Evolutionary conservation across 2,329 filamentous ascomycete genomes (phyloP).

Genomic region (Parastagonospora avenae): DNA sequence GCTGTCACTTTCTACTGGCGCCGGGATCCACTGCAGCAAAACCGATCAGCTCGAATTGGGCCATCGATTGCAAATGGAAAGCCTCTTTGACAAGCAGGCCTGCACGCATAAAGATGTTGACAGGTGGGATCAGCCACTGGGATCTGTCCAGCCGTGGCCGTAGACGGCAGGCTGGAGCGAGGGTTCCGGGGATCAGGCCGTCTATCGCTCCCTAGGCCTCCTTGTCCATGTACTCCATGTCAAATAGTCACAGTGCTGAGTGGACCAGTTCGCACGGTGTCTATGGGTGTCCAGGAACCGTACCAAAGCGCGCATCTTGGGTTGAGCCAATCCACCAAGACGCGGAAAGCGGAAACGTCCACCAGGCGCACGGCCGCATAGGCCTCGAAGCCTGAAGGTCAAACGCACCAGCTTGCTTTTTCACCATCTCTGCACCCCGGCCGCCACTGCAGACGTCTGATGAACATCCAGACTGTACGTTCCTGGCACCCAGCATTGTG

Average conservation of each 20-base stretch:
- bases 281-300: constrained; percentile 19
- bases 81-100: constrained; percentile 15
- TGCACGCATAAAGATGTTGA: constrained; percentile 25
- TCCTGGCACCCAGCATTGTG: constrained; percentile 36
- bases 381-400: constrained; percentile 12
- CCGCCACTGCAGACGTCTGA: constrained; percentile 34
- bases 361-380: constrained; percentile 33
- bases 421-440: constrained; percentile 33
- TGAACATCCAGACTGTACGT: constrained; percentile 34
- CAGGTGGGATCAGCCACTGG: constrained; percentile 40
- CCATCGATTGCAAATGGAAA: constrained; percentile 15
- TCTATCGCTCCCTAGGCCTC: constrained; percentile 20
- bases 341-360: constrained; percentile 43
- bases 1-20: constrained; percentile 20
- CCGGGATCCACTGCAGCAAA: constrained; percentile 35
- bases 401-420: constrained; percentile 35
- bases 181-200: constrained; percentile 11
- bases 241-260: constrained; percentile 12
- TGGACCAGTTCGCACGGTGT: constrained; percentile 25
- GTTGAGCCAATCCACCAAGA: constrained; percentile 24
- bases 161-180: constrained; percentile 28
- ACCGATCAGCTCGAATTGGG: constrained; percentile 32
- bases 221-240: constrained; percentile 7
- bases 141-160: constrained; percentile 27
- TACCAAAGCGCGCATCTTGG: constrained; percentile 28